Evolutionary conservation across 768 basidiomycete genomes (phyloP), one percentile per base, ranked within the genome.

Genomic region (Macrolepiota albuminosa): DNA sequence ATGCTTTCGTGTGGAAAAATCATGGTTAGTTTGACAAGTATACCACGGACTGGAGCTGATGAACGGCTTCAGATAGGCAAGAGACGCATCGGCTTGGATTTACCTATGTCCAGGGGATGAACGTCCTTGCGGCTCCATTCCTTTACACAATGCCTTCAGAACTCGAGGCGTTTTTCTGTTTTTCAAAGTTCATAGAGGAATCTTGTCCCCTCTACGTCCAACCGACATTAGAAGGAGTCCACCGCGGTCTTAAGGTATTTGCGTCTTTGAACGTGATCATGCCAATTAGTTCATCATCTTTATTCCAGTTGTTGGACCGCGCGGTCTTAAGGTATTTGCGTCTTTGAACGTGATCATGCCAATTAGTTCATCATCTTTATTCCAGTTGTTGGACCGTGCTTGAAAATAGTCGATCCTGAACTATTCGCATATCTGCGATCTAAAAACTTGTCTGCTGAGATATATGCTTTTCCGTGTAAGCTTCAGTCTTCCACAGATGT

Each of bases 61-160:
- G 40, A 34, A 29, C n/a, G 26, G 29, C 39, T 42, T 10, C 64
- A 93, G 91, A 93, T 67, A 79, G 85, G 63, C 87, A 89, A 72
- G 89, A 92, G 67, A 78, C 77, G 0, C 84, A 89, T n/a, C 86
- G 86, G 59, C 81, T 93, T 45, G 91, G 85, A 9, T 97, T 98
- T 73, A 94, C 92, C 34, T 99, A 98, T 67, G 95, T 99, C 9
- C 96, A 99, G 74, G 97, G 97, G 34, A 98, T 97, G 94, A 99
- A 99, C 71, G 97, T 98, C 51, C 86, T 99, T 39, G 94, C 95
- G 24, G 97, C 97, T 2, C 97, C 97, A 0, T 99, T 98, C 73
- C 81, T 99, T 33, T 99, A 97, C 70, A 93, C 91, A 11, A 91
- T 98, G 86, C 95, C 97, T 6, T 94, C 94, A 10, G 94, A 99